A percentile compares a stretch with the other conserved stretches of the same genome.
Conservation (phyloP, 306 rosid genomes). For the Lathyrus aphaca region DNA sequence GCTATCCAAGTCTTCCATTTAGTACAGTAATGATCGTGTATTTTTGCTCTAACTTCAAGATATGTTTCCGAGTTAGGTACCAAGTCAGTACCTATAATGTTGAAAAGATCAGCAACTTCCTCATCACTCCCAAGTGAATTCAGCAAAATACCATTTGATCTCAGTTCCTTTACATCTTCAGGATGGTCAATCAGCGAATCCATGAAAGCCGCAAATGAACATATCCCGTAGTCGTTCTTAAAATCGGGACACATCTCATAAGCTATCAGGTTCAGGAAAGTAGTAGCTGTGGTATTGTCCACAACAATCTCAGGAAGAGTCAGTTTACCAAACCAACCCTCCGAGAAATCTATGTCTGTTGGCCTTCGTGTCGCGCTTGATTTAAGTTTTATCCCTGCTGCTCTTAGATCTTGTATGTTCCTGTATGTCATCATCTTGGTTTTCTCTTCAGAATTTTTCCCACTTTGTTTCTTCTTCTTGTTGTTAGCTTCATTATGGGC, state of each 20-base stretch:
- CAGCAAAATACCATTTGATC: neutral
- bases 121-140: neutral
- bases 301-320: constrained; percentile 11
- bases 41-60: fast-evolving
- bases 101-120: constrained; percentile 8
- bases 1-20: constrained; percentile 41
- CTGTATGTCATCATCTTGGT: constrained; percentile 20
- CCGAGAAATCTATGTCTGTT: neutral
- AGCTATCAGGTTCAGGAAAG: neutral
- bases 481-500: too few species aligned
- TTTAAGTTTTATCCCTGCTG: constrained; percentile 8
- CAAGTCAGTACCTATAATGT: constrained; percentile 36
- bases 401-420: constrained; percentile 32
- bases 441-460: too few species aligned
- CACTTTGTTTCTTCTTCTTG: too few species aligned
- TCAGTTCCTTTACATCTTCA: neutral
- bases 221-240: constrained; percentile 34
- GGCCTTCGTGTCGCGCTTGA: neutral
- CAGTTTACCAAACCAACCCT: neutral
- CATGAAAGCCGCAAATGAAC: constrained; percentile 41
- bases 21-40: constrained; percentile 10
- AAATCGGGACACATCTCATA: constrained; percentile 48
- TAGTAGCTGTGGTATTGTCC: constrained; percentile 29
- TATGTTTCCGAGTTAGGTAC: constrained; percentile 23
- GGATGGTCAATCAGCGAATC: constrained; percentile 12